These are phyloP conservation scores for Blastobotrys illinoisensis DNA, from an alignment of 1,139 yeast genomes.

Conservation along the genomic window DNA sequence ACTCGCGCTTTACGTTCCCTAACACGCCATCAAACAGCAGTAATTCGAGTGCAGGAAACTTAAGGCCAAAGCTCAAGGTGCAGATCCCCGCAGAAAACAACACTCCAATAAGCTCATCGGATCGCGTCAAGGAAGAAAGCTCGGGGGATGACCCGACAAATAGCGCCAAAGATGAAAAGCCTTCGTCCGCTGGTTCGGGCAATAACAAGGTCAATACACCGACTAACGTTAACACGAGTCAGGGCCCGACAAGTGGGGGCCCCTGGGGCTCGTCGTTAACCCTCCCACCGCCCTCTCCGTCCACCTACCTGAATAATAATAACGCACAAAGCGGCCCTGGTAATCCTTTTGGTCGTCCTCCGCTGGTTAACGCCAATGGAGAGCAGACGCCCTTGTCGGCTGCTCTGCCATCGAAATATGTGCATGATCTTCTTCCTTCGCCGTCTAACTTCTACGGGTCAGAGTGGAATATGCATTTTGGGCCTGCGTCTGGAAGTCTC, in stretches of 20 bases:
- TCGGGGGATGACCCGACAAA: constrained; percentile 11
- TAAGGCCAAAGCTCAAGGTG: constrained; percentile 38
- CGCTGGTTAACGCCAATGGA: constrained; percentile 37
- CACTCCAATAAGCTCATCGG: constrained; percentile 11
- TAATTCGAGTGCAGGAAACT: constrained; percentile 3
- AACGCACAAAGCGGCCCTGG: constrained; percentile 28
- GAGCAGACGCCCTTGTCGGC: constrained; percentile 40
- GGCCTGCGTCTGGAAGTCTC: constrained; percentile 38
- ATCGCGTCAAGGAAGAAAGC: constrained; percentile 12
- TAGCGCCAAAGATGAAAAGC: constrained; percentile 12
- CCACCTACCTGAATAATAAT: constrained; percentile 16
- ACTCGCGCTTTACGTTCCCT: background rate
- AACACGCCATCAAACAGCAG: background rate
- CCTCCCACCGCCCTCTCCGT: constrained; percentile 22
- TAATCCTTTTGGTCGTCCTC: constrained; percentile 32
- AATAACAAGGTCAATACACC: background rate
- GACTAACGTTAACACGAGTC: background rate
- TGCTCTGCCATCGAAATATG: constrained; percentile 36
- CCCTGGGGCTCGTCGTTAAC: constrained; percentile 13
- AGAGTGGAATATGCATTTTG: constrained; percentile 31
- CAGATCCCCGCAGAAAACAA: constrained; percentile 33
- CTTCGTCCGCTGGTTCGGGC: constrained; percentile 4
- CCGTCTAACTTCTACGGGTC: constrained; percentile 37
- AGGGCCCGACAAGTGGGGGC: constrained; percentile 11
- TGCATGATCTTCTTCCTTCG: constrained; percentile 38